phyloP scores from a whole-genome alignment of 306 rosid genomes.

The Citrullus colocynthis region DNA sequence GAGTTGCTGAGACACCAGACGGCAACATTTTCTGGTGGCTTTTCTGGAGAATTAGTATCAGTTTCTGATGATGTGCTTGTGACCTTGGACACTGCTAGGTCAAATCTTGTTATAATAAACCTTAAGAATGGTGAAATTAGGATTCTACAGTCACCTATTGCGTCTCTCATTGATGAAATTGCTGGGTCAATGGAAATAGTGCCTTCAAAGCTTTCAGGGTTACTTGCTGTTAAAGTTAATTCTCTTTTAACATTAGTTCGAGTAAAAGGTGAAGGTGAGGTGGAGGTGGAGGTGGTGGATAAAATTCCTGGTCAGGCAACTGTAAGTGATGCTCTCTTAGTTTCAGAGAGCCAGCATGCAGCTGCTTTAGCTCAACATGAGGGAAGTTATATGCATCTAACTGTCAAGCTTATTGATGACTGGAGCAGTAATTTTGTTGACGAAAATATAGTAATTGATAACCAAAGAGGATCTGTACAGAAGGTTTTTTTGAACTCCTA shows the following conservation, averaged over 20 bases:
- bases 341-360: slow-evolving; percentile 64
- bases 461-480: slow-evolving; percentile 55
- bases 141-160: slow-evolving; percentile 36
- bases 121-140: slow-evolving; percentile 48
- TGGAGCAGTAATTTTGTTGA: slow-evolving; percentile 55
- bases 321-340: slow-evolving; percentile 55
- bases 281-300: slow-evolving; percentile 57
- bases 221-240: slow-evolving; percentile 47
- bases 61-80: slow-evolving; percentile 58
- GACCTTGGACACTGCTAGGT: slow-evolving; percentile 48
- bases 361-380: slow-evolving; percentile 61
- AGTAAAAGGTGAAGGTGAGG: slow-evolving; percentile 49
- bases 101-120: slow-evolving; percentile 48
- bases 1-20: slow-evolving; percentile 49
- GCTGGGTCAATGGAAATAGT: slow-evolving; percentile 41
- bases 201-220: slow-evolving; percentile 60
- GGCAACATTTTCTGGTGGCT: slow-evolving; percentile 39
- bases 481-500: slow-evolving; percentile 72
- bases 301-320: slow-evolving; percentile 42
- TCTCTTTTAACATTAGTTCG: slow-evolving; percentile 32
- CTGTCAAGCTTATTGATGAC: slow-evolving; percentile 49
- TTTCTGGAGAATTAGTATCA: slow-evolving; percentile 52
- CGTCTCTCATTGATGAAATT: slow-evolving; percentile 37
- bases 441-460: slow-evolving; percentile 58
- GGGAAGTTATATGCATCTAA: slow-evolving; percentile 44